These are phyloP conservation scores for Heterobasidion parviporum DNA, from an alignment of 1,284 basidiomycete species.

Conservation along the genomic window DNA sequence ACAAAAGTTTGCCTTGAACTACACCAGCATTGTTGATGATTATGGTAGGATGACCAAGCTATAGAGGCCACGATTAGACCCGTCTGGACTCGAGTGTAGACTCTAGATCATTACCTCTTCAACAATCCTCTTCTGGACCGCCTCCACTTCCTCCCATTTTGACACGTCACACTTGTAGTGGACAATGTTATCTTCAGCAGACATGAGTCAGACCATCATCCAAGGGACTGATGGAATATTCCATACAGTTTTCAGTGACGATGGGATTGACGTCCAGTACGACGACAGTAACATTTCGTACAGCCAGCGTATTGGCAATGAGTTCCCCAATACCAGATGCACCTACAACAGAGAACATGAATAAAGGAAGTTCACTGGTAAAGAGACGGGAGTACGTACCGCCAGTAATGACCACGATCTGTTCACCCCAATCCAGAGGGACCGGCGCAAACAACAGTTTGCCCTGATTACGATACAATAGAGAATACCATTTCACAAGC, in stretches of 20 bases:
- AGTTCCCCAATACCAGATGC: slow-evolving; percentile 84
- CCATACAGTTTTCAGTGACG: slow-evolving; percentile 62
- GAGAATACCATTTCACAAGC: slow-evolving; percentile 61
- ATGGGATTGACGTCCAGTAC: slow-evolving; percentile 80
- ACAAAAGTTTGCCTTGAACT: slow-evolving; percentile 79
- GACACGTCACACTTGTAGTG: slow-evolving; percentile 91
- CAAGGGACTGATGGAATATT: background rate
- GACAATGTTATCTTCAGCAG: slow-evolving; percentile 55
- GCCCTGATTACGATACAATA: slow-evolving; percentile 66
- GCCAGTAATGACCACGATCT: slow-evolving; percentile 85
- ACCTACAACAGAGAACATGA: slow-evolving; percentile 35
- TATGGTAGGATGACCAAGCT: slow-evolving; percentile 86
- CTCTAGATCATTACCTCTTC: slow-evolving; percentile 53
- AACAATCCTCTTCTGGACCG: slow-evolving; percentile 59
- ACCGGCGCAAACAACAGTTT: slow-evolving; percentile 51
- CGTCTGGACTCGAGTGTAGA: background rate
- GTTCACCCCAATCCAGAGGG: slow-evolving; percentile 72
- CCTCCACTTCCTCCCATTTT: slow-evolving; percentile 73
- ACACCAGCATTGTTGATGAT: slow-evolving; percentile 97
- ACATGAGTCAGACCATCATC: background rate
- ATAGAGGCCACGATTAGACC: background rate
- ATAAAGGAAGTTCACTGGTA: background rate
- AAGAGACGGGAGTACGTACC: slow-evolving; percentile 34
- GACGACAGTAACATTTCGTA: slow-evolving; percentile 74
- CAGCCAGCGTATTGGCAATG: slow-evolving; percentile 76